Conservation (phyloP, 139 green algal species). For the Zygnema circumcarinatum region DNA sequence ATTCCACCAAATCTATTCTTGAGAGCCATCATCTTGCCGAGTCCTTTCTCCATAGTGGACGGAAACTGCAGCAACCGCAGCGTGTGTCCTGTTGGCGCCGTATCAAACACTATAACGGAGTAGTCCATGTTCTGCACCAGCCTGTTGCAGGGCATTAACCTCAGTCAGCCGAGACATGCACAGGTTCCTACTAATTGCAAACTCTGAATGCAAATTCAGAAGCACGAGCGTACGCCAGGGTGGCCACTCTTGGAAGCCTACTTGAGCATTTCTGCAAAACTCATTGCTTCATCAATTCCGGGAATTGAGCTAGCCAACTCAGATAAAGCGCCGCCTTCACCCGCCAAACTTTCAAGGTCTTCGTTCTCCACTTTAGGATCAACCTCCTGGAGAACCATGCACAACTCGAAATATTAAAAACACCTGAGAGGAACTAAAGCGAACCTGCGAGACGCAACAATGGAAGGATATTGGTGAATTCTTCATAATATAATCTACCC, state of each 20-base stretch:
- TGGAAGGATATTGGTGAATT: too few species aligned
- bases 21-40: constrained; percentile 84
- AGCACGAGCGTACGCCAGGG: too few species aligned
- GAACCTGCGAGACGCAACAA: too few species aligned
- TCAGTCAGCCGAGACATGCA: too few species aligned
- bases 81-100: constrained; percentile 91
- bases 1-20: constrained; percentile 63
- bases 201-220: too few species aligned
- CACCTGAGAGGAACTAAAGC: too few species aligned
- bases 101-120: constrained; percentile 95
- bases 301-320: constrained; percentile 90
- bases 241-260: constrained; percentile 38
- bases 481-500: too few species aligned
- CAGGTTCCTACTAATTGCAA: too few species aligned
- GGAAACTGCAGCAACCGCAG: constrained; percentile 95
- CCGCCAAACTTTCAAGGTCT: constrained; percentile 73
- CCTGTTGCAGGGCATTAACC: constrained; percentile 9
- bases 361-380: constrained; percentile 83
- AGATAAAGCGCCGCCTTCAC: constrained; percentile 75
- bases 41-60: constrained; percentile 89
- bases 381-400: constrained; percentile 79
- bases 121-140: constrained; percentile 95
- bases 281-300: constrained; percentile 98
- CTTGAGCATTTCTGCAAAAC: constrained; percentile 97
- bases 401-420: too few species aligned